A percentile compares a stretch with the other conserved stretches of the same genome.
Conservation (phyloP, 208 protist genomes). For the Crithidia expoeki region DNA sequence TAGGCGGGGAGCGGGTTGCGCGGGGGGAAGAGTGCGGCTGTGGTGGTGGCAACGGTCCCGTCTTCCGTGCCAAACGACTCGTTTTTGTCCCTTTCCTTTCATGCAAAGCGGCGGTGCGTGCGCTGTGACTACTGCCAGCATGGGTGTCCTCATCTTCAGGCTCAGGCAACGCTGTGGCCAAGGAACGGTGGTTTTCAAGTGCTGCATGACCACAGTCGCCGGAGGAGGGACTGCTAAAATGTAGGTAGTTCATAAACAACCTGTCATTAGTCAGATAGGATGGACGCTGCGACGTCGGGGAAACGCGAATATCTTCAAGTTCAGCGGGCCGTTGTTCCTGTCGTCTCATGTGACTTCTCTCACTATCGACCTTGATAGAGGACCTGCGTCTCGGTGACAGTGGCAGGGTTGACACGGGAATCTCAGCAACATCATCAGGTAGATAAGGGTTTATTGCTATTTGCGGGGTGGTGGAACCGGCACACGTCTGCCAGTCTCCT, state of each 20-base stretch:
- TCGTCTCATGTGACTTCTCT: background rate
- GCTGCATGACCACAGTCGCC: background rate
- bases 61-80: background rate
- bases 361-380: too few relatives aligned
- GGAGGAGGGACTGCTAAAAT: background rate
- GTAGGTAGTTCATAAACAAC: slow-evolving; percentile 15
- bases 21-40: background rate
- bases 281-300: background rate
- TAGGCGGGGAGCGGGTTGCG: background rate
- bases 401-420: background rate
- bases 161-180: background rate
- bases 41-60: background rate
- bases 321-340: background rate
- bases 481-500: background rate
- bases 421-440: background rate
- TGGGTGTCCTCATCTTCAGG: too few relatives aligned
- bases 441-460: background rate
- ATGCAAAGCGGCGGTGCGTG: too few relatives aligned
- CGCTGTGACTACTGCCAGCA: too few relatives aligned
- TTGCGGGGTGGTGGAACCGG: background rate
- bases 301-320: background rate
- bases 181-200: background rate
- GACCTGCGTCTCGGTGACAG: background rate
- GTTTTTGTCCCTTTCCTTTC: background rate
- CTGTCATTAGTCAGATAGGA: background rate